These are phyloP conservation scores for Podila epicladia DNA, from an alignment of 192 early-diverging fungal species.

Conservation along the genomic window DNA sequence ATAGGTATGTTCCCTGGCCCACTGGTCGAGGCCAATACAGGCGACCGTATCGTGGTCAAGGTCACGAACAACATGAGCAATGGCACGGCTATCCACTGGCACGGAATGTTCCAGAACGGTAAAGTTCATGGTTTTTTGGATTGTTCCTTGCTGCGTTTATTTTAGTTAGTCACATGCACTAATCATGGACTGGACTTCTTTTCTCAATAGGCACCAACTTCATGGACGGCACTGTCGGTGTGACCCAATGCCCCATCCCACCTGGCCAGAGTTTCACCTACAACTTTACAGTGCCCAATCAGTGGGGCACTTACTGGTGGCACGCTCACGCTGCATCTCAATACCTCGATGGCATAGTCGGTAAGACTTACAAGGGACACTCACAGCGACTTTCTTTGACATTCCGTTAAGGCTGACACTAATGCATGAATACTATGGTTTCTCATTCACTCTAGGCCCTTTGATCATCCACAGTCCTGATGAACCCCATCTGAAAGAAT, in stretches of 20 bases:
- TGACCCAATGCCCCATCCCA: constrained; percentile 48
- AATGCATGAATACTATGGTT: not conserved
- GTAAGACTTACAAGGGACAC: not conserved
- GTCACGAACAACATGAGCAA: constrained; percentile 49
- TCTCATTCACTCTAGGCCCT: not conserved
- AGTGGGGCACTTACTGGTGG: constrained; percentile 56
- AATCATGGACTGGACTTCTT: not conserved
- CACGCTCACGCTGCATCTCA: constrained; percentile 51
- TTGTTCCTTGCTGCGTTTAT: no score
- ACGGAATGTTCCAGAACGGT: constrained; percentile 64
- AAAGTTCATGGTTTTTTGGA: not conserved
- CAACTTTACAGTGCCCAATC: constrained; percentile 27
- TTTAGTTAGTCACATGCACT: not conserved
- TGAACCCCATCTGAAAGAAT: constrained; percentile 41
- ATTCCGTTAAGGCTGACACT: not conserved
- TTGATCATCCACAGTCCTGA: constrained; percentile 39
- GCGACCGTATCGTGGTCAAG: constrained; percentile 60
- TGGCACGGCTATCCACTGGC: constrained; percentile 58
- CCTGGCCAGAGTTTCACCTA: constrained; percentile 30
- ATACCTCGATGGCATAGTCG: constrained; percentile 43
- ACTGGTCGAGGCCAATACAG: constrained; percentile 52
- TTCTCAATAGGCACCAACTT: constrained; percentile 26
- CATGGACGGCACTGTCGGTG: constrained; percentile 53
- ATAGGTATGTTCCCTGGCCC: constrained; percentile 57
- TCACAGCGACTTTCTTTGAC: no score